Conservation (phyloP, 345 rosid species). For the Gossypium arboreum region DNA sequence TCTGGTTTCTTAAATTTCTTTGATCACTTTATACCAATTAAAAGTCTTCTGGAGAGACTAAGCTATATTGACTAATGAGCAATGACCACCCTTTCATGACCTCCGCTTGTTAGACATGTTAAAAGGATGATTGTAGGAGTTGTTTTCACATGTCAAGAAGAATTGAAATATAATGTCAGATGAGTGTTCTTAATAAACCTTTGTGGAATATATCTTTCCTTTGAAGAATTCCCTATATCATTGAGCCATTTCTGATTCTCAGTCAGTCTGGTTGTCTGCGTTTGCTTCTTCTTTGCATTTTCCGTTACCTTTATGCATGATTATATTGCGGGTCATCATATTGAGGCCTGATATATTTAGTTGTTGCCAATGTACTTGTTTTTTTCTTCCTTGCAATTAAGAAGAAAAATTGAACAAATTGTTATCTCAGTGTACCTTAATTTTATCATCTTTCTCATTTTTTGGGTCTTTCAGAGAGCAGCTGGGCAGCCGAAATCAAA, state of each 20-base stretch:
- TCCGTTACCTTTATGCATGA: not conserved
- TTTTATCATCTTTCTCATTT: constrained; percentile 10
- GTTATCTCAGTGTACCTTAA: not conserved
- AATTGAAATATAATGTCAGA: not conserved
- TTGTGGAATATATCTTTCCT: not conserved
- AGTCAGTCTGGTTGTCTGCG: not conserved
- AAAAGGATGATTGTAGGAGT: not conserved
- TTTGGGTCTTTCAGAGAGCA: constrained; percentile 40
- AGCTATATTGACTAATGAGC: not conserved
- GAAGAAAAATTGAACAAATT: not conserved
- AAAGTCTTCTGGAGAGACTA: not conserved
- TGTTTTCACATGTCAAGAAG: not conserved
- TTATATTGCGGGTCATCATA: not conserved
- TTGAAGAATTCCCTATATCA: not conserved
- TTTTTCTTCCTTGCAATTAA: not conserved
- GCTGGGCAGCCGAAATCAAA: constrained; percentile 52
- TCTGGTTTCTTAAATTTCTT: not conserved
- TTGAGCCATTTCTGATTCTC: not conserved
- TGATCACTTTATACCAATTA: not conserved
- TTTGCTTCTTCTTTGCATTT: not conserved
- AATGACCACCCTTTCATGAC: not conserved
- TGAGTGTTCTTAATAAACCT: not conserved
- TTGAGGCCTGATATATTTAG: not conserved
- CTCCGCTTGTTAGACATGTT: not conserved
- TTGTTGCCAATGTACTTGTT: not conserved